Evolutionary conservation across 495 filamentous ascomycete species (phyloP).

Genomic region (Aspergillus sclerotiicarbonarius): DNA sequence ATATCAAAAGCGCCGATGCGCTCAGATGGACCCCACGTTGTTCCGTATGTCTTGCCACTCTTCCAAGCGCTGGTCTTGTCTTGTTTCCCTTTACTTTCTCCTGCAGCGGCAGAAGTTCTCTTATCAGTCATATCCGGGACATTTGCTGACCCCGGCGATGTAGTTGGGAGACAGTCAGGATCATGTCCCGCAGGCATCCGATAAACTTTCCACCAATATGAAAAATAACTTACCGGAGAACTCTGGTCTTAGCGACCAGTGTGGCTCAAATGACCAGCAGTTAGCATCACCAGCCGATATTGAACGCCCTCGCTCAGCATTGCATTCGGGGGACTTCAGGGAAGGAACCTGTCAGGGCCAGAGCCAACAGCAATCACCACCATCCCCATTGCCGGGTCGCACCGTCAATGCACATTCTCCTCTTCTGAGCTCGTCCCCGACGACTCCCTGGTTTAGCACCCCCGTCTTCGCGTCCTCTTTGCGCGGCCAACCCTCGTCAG

Average conservation of each 20-base stretch:
- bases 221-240: constrained; percentile 11
- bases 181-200: constrained; percentile 6
- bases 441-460: constrained; percentile 48
- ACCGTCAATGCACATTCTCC: constrained; percentile 18
- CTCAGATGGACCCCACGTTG: constrained; percentile 70
- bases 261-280: constrained; percentile 16
- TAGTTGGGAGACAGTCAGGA: constrained; percentile 19
- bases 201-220: constrained; percentile 8
- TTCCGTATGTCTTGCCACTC: constrained; percentile 52
- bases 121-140: not conserved
- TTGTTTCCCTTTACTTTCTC: not conserved
- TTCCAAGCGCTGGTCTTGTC: not conserved
- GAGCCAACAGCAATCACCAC: constrained; percentile 21
- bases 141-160: constrained; percentile 4
- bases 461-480: constrained; percentile 22
- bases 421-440: constrained; percentile 43
- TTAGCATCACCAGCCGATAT: constrained; percentile 55
- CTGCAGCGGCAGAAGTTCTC: not conserved
- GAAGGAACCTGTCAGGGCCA: constrained; percentile 46
- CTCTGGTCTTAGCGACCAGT: constrained; percentile 2
- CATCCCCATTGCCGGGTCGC: constrained; percentile 22
- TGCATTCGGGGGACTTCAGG: constrained; percentile 88
- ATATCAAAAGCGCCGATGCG: constrained; percentile 76
- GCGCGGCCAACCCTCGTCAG: constrained; percentile 15
- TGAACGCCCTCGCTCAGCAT: constrained; percentile 78